phyloP scores from a whole-genome alignment of 352 stramenopile genomes.

The Phytopythium chamaehyphon region DNA sequence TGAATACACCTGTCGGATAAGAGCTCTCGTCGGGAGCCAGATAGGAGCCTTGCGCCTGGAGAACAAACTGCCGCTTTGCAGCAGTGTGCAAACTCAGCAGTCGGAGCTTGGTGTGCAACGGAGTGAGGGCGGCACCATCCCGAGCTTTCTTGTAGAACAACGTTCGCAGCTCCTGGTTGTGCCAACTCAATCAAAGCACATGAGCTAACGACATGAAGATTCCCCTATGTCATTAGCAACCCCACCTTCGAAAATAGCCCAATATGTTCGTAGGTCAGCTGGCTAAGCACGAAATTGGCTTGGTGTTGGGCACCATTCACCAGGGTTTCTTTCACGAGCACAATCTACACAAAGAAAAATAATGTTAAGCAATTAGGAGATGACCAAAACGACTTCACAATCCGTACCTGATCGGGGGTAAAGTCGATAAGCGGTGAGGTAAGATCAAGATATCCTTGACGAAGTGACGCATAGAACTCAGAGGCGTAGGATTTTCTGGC shows the following conservation, averaged over 20 bases:
- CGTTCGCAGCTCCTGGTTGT: constrained; percentile 53
- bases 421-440: constrained; percentile 78
- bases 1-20: constrained; percentile 62
- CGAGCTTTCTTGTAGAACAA: constrained; percentile 68
- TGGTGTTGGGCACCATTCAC: constrained; percentile 72
- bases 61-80: constrained; percentile 59
- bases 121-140: constrained; percentile 36
- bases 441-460: constrained; percentile 78
- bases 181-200: neutral
- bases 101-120: constrained; percentile 70
- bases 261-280: constrained; percentile 70
- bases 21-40: constrained; percentile 45
- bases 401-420: constrained; percentile 79
- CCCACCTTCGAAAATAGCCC: constrained; percentile 62
- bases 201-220: constrained; percentile 2
- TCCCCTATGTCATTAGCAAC: neutral
- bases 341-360: constrained; percentile 29
- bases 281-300: constrained; percentile 86
- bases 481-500: constrained; percentile 78
- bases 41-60: constrained; percentile 61
- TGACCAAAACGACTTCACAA: neutral
- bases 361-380: neutral
- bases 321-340: constrained; percentile 77
- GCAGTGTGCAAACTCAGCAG: constrained; percentile 70
- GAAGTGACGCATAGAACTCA: constrained; percentile 83